A percentile compares a stretch with the other conserved stretches of the same genome.
Conservation (phyloP, 2,329 filamentous ascomycete species). For the Corinectria fuckeliana region DNA sequence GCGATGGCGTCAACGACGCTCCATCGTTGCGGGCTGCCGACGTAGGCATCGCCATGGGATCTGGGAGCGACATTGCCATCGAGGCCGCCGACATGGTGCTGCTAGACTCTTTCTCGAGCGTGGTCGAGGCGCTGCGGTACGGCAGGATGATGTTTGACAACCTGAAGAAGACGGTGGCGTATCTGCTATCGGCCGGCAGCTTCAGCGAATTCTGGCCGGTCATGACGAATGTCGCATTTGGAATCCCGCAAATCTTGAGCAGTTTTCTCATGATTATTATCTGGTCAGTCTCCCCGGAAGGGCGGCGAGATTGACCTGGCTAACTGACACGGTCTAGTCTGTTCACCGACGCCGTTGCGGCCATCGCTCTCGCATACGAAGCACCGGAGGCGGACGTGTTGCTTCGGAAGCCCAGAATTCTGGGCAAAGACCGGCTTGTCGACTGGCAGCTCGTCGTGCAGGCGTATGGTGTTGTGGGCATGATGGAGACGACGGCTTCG, state of each 20-base stretch:
- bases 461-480: slow-evolving; percentile 73
- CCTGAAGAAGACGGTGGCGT: slow-evolving; percentile 74
- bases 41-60: slow-evolving; percentile 82
- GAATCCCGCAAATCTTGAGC: slow-evolving; percentile 74
- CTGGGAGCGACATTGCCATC: slow-evolving; percentile 82
- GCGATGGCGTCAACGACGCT: slow-evolving; percentile 87
- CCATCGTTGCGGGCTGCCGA: slow-evolving; percentile 82
- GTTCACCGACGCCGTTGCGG: slow-evolving; percentile 78
- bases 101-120: slow-evolving; percentile 74
- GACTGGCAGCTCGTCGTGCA: slow-evolving; percentile 76
- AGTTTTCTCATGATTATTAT: slow-evolving; percentile 77
- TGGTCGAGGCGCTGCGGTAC: slow-evolving; percentile 75
- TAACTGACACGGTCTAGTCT: slow-evolving; percentile 52
- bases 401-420: slow-evolving; percentile 69
- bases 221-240: slow-evolving; percentile 74
- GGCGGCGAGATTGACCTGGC: background rate
- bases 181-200: slow-evolving; percentile 74
- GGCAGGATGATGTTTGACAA: slow-evolving; percentile 82
- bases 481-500: slow-evolving; percentile 65
- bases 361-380: slow-evolving; percentile 78
- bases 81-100: slow-evolving; percentile 84
- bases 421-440: slow-evolving; percentile 74
- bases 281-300: slow-evolving; percentile 49
- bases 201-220: slow-evolving; percentile 81
- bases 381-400: slow-evolving; percentile 79